These are phyloP conservation scores for Penicillium herquei DNA, from an alignment of 495 filamentous ascomycete genomes.

Conservation along the genomic window DNA sequence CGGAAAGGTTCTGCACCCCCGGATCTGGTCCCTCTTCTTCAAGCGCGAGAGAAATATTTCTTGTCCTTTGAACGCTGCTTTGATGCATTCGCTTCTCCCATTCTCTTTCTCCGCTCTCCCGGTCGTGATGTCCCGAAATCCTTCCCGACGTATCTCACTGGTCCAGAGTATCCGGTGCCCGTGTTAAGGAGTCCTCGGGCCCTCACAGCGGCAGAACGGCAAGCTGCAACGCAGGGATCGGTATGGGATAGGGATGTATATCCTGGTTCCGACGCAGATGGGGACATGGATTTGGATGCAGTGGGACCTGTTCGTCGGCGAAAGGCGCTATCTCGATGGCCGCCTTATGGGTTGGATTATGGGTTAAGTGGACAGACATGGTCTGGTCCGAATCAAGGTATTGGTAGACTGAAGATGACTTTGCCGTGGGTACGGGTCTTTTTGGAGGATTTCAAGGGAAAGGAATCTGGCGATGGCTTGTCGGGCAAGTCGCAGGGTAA, in stretches of 20 bases:
- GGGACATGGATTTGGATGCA: background rate
- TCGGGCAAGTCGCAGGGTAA: background rate
- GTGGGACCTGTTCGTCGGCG: slow-evolving; percentile 25
- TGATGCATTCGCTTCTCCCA: slow-evolving; percentile 59
- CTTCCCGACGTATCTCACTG: slow-evolving; percentile 35
- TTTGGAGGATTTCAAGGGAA: background rate
- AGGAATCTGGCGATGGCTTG: background rate
- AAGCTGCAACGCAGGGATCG: background rate
- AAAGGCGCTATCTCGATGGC: slow-evolving; percentile 41
- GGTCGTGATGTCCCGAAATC: slow-evolving; percentile 36
- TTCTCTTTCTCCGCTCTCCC: slow-evolving; percentile 55
- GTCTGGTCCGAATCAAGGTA: slow-evolving; percentile 13
- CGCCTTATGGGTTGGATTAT: slow-evolving; percentile 40
- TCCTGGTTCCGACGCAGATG: slow-evolving; percentile 3
- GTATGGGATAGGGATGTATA: slow-evolving; percentile 10
- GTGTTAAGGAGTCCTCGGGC: slow-evolving; percentile 16
- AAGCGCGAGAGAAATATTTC: slow-evolving; percentile 46
- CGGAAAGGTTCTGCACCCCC: slow-evolving; percentile 19
- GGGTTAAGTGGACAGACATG: slow-evolving; percentile 21
- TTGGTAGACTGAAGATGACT: slow-evolving; percentile 27
- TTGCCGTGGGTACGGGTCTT: slow-evolving; percentile 37
- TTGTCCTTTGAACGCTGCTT: slow-evolving; percentile 48
- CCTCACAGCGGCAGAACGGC: background rate
- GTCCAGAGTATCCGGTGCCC: slow-evolving; percentile 37
- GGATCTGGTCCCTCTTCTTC: slow-evolving; percentile 36